A percentile compares a stretch with the other conserved stretches of the same genome.
Conservation (phyloP, 192 early-diverging fungal genomes). For the Jimgerdemannia flammicorona region DNA sequence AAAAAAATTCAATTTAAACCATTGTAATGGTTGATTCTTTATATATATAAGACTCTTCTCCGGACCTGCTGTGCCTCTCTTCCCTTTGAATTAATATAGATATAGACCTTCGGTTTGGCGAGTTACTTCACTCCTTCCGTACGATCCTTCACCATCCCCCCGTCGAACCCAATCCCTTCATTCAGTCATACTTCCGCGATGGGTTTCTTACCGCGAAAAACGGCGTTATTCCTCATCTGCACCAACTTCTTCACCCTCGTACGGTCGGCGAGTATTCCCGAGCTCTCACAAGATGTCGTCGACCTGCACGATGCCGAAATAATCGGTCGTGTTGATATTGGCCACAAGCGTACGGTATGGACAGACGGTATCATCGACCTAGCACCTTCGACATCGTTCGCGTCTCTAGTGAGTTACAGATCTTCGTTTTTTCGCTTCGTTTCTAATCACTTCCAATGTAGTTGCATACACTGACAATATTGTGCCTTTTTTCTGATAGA, state of each 20-base stretch:
- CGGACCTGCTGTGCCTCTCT: too few relatives aligned
- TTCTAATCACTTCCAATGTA: background rate
- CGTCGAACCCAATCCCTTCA: background rate
- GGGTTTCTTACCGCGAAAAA: background rate
- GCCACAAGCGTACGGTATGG: background rate
- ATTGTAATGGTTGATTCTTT: too few relatives aligned
- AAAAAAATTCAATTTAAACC: too few relatives aligned
- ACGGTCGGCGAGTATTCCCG: background rate
- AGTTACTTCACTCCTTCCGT: too few relatives aligned
- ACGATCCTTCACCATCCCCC: too few relatives aligned
- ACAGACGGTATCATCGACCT: background rate
- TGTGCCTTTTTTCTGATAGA: background rate
- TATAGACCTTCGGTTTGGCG: too few relatives aligned
- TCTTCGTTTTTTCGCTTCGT: background rate
- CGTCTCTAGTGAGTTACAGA: background rate
- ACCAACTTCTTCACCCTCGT: background rate
- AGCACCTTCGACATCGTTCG: background rate
- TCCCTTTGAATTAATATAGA: too few relatives aligned
- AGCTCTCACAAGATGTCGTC: background rate
- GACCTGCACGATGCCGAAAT: background rate
- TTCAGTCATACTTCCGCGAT: background rate
- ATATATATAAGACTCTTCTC: too few relatives aligned
- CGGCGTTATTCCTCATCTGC: background rate
- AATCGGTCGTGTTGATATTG: background rate
- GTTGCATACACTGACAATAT: background rate